A percentile compares a stretch with the other conserved stretches of the same genome.
Conservation (phyloP, 495 filamentous ascomycete genomes). For the Umbilicaria muhlenbergii region DNA sequence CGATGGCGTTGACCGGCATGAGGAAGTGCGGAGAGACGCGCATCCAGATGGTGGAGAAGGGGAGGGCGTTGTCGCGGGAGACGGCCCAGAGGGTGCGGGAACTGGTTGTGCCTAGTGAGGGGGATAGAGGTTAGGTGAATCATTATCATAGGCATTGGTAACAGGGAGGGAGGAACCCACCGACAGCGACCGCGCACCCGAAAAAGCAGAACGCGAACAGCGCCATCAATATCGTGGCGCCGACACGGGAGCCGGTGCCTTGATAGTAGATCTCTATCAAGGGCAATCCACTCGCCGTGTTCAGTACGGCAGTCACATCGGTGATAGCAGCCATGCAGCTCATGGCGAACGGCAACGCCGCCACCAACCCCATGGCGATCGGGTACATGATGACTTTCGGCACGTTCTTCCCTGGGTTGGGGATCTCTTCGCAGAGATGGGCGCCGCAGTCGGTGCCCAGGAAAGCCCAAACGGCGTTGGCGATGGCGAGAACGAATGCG, state of each 20-base stretch:
- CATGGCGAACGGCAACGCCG: conserved; percentile 4
- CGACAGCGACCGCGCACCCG: too few species aligned
- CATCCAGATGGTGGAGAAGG: conserved; percentile 10
- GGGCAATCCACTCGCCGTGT: neutral
- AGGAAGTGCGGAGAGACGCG: conserved; percentile 3
- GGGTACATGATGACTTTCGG: conserved; percentile 15
- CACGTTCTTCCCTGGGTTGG: conserved; percentile 12
- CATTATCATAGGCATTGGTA: too few species aligned
- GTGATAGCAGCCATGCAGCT: conserved; percentile 5
- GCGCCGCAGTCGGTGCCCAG: conserved; percentile 12
- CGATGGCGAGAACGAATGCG: conserved; percentile 14
- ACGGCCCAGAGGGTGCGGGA: conserved; percentile 14
- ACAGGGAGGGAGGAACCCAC: too few species aligned
- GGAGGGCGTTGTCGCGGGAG: conserved; percentile 15
- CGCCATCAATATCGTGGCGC: conserved; percentile 1
- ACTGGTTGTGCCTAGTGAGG: too few species aligned
- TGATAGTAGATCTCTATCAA: neutral
- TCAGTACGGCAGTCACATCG: neutral
- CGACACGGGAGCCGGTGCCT: conserved; percentile 7
- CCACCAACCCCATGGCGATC: conserved; percentile 11
- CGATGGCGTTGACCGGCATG: conserved; percentile 14
- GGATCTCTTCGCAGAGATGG: conserved; percentile 20
- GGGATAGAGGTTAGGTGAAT: too few species aligned
- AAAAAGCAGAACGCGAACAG: too few species aligned
- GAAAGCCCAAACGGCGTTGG: conserved; percentile 13